Base-by-base conservation (phyloP, 805 yeast species). In the Wickerhamomyces kurtzmanii region DNA sequence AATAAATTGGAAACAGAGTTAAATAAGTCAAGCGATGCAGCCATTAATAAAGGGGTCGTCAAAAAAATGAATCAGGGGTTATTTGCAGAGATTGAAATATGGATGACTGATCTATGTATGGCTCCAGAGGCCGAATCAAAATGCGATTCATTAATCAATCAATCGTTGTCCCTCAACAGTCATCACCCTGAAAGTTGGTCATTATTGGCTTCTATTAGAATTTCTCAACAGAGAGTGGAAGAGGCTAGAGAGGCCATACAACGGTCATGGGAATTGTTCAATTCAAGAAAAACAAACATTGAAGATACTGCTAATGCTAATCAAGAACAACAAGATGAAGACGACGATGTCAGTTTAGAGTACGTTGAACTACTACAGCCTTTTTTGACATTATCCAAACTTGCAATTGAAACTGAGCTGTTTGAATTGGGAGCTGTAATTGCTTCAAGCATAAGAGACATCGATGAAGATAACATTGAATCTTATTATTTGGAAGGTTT, bases 61-160 rank as follows among this genome's bases (percentile, higher is more conserved):
- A 69, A 68, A 37, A 82, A 80, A 47, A 48, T 84, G 26, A 73
- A 79, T 37, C 81, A 76, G 46, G 95, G 89, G 0, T 59, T 84
- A 16, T 75, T 89, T 40, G 77, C 95, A 6, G 68, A 79, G 59
- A 81, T 91, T 45, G 98, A 89, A 54, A 80, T 84, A 32, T 87
- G 95, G 95, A 84, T 86, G 96, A 89, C 97, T 1, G 96, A 89
- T 59, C 60, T 87, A 38, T 87, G 97, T 59, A 85, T 87, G 95
- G 94, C 84, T 44, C 74, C 74, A 3, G 75, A 78, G 39, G 97
- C 97, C 3, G 97, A 91, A 54, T 14, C 51, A 7, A 67, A 73
- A 50, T 91, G 97, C 56, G 81, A 86, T 42, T 63, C 63, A 31
- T 62, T 83, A 38, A 77, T 87, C 30, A 53, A 68, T 8, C 70